These are phyloP conservation scores for Crucibulum parvulum DNA, from an alignment of 1,284 basidiomycete genomes.

Conservation along the genomic window DNA sequence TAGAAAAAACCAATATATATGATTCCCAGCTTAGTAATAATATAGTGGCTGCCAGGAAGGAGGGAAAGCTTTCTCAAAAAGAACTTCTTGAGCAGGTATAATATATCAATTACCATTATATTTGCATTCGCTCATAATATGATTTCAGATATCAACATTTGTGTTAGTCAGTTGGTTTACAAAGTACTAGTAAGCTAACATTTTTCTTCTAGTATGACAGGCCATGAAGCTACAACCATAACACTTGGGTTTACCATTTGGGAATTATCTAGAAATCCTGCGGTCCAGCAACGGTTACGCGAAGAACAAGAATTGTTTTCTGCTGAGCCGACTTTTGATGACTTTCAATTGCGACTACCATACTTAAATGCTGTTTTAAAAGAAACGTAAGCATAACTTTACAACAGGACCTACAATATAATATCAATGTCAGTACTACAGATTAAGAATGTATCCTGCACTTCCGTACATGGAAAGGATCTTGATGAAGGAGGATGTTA, in stretches of 20 bases:
- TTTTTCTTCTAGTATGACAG: constrained; percentile 7
- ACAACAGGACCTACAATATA: neutral
- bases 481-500: constrained; percentile 38
- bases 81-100: neutral
- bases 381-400: constrained; percentile 11
- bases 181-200: neutral
- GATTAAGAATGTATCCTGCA: constrained; percentile 40
- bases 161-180: constrained; percentile 6
- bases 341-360: constrained; percentile 31
- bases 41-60: neutral
- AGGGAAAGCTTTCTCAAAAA: neutral
- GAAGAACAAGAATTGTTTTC: constrained; percentile 41
- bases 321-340: constrained; percentile 33
- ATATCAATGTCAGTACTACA: constrained; percentile 25
- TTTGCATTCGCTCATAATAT: neutral
- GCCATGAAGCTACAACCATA: constrained; percentile 11
- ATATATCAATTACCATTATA: neutral
- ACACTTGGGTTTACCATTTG: constrained; percentile 24
- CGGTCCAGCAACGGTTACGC: constrained; percentile 44
- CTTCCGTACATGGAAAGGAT: constrained; percentile 38
- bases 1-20: neutral
- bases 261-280: constrained; percentile 44
- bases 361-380: constrained; percentile 51
- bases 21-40: neutral
- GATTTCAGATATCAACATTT: constrained; percentile 11